Evolutionary conservation across 2,329 filamentous ascomycete species (phyloP).

Genomic region (Colletotrichum melonis): DNA sequence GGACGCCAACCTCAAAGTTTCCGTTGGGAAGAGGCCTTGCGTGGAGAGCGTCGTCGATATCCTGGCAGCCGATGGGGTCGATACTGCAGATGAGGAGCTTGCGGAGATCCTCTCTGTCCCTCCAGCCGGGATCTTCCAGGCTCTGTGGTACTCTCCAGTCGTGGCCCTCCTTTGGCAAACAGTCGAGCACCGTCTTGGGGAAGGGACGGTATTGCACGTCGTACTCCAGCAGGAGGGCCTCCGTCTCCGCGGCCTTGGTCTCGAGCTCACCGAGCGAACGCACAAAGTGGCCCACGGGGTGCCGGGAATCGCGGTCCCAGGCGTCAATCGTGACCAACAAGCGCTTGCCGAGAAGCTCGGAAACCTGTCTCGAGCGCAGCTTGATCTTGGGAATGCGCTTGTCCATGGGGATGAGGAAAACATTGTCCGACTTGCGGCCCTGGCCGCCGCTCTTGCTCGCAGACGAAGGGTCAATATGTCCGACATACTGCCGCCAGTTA

Average conservation of each 20-base stretch:
- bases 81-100: conserved; percentile 95
- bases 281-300: conserved; percentile 93
- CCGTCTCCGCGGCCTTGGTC: conserved; percentile 97
- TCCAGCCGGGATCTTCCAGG: conserved; percentile 87
- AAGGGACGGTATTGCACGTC: conserved; percentile 98
- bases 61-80: conserved; percentile 93
- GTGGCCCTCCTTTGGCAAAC: conserved; percentile 89
- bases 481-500: conserved; percentile 98
- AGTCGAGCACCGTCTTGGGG: conserved; percentile 94
- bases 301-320: conserved; percentile 93
- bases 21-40: conserved; percentile 87
- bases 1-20: conserved; percentile 95
- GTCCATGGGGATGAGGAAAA: conserved; percentile 98
- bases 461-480: conserved; percentile 90
- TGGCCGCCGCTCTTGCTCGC: conserved; percentile 79
- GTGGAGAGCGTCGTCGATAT: conserved; percentile 98
- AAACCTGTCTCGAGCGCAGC: conserved; percentile 89
- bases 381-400: conserved; percentile 97
- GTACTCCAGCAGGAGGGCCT: conserved; percentile 92
- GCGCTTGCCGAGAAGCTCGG: conserved; percentile 89
- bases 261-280: conserved; percentile 93
- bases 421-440: conserved; percentile 87
- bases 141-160: conserved; percentile 91
- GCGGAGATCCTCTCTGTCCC: conserved; percentile 83
- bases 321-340: conserved; percentile 93